Base-by-base conservation (phyloP, 371 early-diverging fungal genomes). In the Mucor mucedo region DNA sequence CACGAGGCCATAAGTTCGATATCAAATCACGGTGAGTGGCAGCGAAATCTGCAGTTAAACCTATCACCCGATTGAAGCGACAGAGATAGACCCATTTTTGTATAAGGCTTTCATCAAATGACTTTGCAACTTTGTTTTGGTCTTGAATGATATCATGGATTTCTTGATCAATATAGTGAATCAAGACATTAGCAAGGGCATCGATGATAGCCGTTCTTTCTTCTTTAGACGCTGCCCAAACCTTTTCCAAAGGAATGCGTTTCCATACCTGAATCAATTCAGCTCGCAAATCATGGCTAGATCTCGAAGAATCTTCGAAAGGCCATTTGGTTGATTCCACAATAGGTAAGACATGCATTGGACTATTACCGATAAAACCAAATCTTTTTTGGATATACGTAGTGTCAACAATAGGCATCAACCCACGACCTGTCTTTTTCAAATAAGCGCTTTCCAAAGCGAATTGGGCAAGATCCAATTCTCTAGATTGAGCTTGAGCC, bases 11-110 rank as follows among this genome's bases (percentile, higher is more conserved):
- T 0, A 81, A 60, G 0, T 57, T 49, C 13, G 52, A 45, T 2
- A 81, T 13, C 47, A 73, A 65, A 9, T 70, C 66, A 3, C 53
- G 68, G 59, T 81, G 58, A 0, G 75, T 66, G 9, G 72, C 66
- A 5, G 81, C 81, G 65, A 73, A 71, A 28, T 74, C 73, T 1
- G 77, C 69, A 7, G 81, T 78, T 57, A 76, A 73, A 4, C 78
- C 81, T 41, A 81, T 66, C 2, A 78, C 60, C 6, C 75, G 71
- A 49, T 65, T 75, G 28, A 75, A 81, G 2, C 75, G 66, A 44
- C 71, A 73, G 0, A 61, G 39, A 3, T 65, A 65, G 0, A 58
- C 29, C 71, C 69, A 75, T 28, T 71, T 66, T 9, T 69, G 40
- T 1, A 64, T 30, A 8, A 77, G 56, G 4, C 53, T 61, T 5